Evolutionary conservation across 345 rosid species (phyloP).

Genomic region (Camelina laxa): DNA sequence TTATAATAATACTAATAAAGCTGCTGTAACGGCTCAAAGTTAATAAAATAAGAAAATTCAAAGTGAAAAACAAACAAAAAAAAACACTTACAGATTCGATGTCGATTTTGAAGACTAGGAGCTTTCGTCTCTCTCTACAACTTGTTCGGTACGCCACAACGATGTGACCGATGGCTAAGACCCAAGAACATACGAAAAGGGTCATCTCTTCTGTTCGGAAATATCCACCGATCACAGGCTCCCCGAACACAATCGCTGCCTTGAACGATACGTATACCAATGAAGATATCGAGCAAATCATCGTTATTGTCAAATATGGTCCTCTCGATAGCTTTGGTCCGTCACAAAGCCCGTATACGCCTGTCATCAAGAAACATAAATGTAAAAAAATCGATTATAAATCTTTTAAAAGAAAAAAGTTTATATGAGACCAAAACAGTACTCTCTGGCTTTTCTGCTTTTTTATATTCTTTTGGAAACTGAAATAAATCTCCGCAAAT

Average conservation of each 20-base stretch:
- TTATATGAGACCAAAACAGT: constrained; percentile 10
- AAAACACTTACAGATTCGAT: constrained; percentile 86
- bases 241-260: constrained; percentile 69
- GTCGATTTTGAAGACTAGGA: constrained; percentile 88
- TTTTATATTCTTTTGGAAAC: not conserved
- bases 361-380: constrained; percentile 34
- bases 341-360: constrained; percentile 86
- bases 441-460: constrained; percentile 10
- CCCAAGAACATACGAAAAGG: constrained; percentile 65
- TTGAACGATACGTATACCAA: constrained; percentile 73
- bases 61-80: not conserved
- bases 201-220: constrained; percentile 67
- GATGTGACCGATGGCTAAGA: constrained; percentile 76
- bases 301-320: constrained; percentile 78
- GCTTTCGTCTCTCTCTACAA: constrained; percentile 91
- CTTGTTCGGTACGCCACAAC: constrained; percentile 84
- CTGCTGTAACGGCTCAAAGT: constrained; percentile 37
- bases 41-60: not conserved
- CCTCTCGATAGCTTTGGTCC: constrained; percentile 82
- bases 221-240: constrained; percentile 43
- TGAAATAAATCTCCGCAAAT: not conserved
- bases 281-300: constrained; percentile 68
- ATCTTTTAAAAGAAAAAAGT: not conserved
- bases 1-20: not conserved
- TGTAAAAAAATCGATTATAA: not conserved